phyloP scores from a whole-genome alignment of 495 filamentous ascomycete species.

The Podospora sp. region DNA sequence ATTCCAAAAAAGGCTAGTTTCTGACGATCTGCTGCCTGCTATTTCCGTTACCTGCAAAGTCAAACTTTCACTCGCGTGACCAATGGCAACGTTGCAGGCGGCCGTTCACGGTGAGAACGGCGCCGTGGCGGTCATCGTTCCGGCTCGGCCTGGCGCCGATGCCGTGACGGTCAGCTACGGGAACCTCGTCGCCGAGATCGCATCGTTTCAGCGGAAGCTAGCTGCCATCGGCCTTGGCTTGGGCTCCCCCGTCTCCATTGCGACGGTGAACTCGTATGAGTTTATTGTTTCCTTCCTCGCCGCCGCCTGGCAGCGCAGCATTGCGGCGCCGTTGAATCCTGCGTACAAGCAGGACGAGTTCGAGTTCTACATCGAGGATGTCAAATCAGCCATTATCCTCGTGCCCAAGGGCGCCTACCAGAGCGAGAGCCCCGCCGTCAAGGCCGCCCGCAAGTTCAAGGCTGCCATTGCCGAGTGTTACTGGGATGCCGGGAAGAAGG shows the following conservation, averaged over 20 bases:
- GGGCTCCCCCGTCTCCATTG: constrained; percentile 71
- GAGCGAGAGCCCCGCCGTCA: constrained; percentile 65
- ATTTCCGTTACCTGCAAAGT: constrained; percentile 22
- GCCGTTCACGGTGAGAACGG: constrained; percentile 44
- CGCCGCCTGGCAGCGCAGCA: constrained; percentile 71
- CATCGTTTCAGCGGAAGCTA: constrained; percentile 69
- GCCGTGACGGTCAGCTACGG: constrained; percentile 64
- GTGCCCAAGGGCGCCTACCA: constrained; percentile 69
- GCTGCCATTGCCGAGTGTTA: constrained; percentile 81
- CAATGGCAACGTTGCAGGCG: constrained; percentile 43
- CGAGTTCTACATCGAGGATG: constrained; percentile 86
- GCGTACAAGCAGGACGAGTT: constrained; percentile 86
- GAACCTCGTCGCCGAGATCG: constrained; percentile 62
- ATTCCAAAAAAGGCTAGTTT: not conserved
- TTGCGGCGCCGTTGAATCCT: constrained; percentile 80
- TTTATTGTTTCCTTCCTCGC: constrained; percentile 83
- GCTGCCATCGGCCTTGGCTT: constrained; percentile 67
- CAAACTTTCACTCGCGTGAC: not conserved
- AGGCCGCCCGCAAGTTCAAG: constrained; percentile 71
- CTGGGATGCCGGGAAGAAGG: constrained; percentile 61
- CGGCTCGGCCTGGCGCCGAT: constrained; percentile 54
- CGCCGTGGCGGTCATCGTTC: constrained; percentile 67
- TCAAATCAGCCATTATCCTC: constrained; percentile 72
- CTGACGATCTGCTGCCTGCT: not conserved
- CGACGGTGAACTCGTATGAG: constrained; percentile 76